A percentile compares a stretch with the other conserved stretches of the same genome.
phyloP scores from a whole-genome alignment of 768 basidiomycete species.

The Xerocomellus chrysenteron region DNA sequence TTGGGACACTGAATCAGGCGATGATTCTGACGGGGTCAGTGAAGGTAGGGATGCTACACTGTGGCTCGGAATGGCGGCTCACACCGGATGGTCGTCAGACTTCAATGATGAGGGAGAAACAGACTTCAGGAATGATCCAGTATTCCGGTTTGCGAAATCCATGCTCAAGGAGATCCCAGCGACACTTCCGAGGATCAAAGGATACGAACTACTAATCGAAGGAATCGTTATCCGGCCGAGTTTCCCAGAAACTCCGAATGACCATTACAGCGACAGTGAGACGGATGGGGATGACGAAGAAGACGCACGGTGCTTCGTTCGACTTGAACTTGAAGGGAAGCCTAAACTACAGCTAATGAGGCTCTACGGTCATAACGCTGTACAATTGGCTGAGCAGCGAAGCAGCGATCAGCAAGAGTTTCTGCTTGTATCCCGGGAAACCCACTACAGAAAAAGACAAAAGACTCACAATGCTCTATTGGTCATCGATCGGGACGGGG shows the following conservation, averaged over 20 bases:
- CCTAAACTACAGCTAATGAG: neutral
- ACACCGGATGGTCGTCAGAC: neutral
- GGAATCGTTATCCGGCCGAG: neutral
- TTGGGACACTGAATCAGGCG: neutral
- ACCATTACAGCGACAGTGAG: neutral
- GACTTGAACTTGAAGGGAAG: neutral
- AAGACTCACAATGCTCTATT: neutral
- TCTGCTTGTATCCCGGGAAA: slow-evolving; percentile 1
- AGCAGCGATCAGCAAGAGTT: neutral
- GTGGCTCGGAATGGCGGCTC: neutral
- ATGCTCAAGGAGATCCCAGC: neutral
- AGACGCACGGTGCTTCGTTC: neutral
- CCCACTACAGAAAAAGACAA: too few relatives aligned
- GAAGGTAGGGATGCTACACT: neutral
- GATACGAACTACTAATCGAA: slow-evolving; percentile 7
- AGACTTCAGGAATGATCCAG: neutral
- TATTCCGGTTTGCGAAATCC: neutral
- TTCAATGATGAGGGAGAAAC: neutral
- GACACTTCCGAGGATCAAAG: neutral
- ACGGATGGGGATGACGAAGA: slow-evolving; percentile 1
- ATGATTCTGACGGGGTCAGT: neutral
- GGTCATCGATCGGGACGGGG: slow-evolving; percentile 2
- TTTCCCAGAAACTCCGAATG: neutral
- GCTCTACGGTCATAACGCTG: neutral
- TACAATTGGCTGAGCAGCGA: neutral